Evolutionary conservation across 305 asterid genomes (phyloP).

Genomic region (Rubia tinctorum): DNA sequence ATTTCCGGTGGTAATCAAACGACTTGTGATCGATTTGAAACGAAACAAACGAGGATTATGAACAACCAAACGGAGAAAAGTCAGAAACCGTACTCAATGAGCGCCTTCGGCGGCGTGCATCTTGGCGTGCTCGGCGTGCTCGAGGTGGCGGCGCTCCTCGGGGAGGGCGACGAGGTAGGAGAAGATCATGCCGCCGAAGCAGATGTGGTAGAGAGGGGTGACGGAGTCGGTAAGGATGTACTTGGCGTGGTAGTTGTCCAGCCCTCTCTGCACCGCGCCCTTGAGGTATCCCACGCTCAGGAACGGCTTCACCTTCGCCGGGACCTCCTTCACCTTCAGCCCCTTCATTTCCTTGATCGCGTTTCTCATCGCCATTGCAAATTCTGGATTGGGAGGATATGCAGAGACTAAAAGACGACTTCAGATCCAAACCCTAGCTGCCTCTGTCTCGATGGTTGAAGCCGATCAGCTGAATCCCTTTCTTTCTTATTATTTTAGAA

Average conservation of each 20-base stretch:
- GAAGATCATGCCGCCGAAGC: conserved; percentile 83
- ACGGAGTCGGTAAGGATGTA: conserved; percentile 71
- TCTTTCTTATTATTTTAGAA: background rate
- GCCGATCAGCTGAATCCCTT: background rate
- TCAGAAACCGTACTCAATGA: conserved; percentile 31
- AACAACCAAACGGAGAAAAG: background rate
- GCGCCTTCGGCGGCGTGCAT: conserved; percentile 20
- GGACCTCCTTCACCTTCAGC: conserved; percentile 77
- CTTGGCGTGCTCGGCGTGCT: conserved; percentile 50
- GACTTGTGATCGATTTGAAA: background rate
- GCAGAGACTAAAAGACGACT: no score
- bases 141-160: conserved; percentile 98
- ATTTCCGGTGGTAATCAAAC: background rate
- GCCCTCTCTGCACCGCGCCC: conserved; percentile 42
- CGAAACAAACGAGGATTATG: background rate
- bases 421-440: conserved; percentile 27
- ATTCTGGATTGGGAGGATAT: no score
- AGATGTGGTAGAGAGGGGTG: conserved; percentile 69
- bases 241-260: conserved; percentile 68
- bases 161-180: conserved; percentile 97
- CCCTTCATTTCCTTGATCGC: conserved; percentile 76
- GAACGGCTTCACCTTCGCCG: conserved; percentile 66
- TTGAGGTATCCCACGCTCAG: conserved; percentile 42
- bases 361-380: conserved; percentile 66
- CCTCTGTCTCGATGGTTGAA: background rate